Percentiles rank a stretch among this genome's conserved stretches.
Evolutionary conservation across 306 rosid species (phyloP).

Genomic region (Cicer pinnatifidum): DNA sequence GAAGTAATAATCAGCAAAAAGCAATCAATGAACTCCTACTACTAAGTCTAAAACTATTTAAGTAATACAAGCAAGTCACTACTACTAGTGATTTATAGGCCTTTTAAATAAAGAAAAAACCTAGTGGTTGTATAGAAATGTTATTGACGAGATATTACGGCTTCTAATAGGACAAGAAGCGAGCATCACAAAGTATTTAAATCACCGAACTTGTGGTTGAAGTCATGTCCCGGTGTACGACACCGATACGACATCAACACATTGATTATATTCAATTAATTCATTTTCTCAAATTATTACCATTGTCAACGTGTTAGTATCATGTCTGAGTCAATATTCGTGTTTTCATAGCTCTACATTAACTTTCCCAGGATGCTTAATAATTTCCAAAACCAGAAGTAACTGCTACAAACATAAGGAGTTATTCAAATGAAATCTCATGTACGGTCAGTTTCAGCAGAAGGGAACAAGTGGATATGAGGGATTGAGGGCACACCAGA

Average conservation of each 20-base stretch:
- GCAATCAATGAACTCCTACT: conserved; percentile 25
- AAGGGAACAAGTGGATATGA: conserved; percentile 32
- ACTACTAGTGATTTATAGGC: neutral
- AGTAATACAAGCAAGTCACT: neutral
- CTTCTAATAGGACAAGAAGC: conserved; percentile 13
- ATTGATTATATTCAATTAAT: no score
- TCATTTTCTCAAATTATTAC: no score
- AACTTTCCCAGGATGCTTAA: neutral
- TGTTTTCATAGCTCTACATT: neutral
- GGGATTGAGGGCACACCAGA: neutral
- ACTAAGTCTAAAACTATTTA: neutral
- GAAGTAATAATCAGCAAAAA: conserved; percentile 38
- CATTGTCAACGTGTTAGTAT: no score
- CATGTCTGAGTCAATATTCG: no score
- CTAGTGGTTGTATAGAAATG: conserved; percentile 11
- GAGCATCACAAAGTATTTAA: neutral
- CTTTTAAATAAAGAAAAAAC: no score
- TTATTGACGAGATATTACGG: neutral
- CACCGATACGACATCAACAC: no score
- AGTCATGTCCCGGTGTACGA: no score
- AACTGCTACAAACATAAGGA: neutral
- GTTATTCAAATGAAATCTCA: conserved; percentile 19
- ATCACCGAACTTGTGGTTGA: no score
- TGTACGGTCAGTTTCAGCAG: conserved; percentile 5
- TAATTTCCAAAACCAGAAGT: conserved; percentile 13